A percentile compares a stretch with the other conserved stretches of the same genome.
Conservation (phyloP, 208 protist species). For the Leishmania guyanensis region DNA sequence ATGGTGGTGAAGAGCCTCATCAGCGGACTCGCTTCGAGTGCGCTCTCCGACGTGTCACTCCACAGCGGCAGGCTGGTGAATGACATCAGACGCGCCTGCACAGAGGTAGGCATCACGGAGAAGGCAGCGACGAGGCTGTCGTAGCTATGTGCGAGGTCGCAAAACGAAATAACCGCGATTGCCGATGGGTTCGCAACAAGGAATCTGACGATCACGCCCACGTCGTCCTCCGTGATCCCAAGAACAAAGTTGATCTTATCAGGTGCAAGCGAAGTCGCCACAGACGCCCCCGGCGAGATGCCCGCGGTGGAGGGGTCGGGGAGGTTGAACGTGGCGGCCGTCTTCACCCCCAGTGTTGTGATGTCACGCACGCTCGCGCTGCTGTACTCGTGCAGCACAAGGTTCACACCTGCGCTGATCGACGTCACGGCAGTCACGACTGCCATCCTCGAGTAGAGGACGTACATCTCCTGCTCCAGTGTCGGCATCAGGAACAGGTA, state of each 20-base stretch:
- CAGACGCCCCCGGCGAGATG: background rate
- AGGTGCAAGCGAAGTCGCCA: background rate
- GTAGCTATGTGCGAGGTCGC: slow-evolving; percentile 40
- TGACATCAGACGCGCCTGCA: slow-evolving; percentile 35
- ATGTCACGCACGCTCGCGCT: background rate
- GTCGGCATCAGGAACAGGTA: slow-evolving; percentile 31
- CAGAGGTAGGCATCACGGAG: background rate
- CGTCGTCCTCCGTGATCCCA: slow-evolving; percentile 15
- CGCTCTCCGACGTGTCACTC: slow-evolving; percentile 24
- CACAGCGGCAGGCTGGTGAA: slow-evolving; percentile 50
- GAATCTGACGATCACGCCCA: slow-evolving; percentile 18
- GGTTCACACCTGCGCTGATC: background rate
- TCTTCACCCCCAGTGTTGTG: background rate
- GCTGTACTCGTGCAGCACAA: background rate
- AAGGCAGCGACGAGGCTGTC: slow-evolving; percentile 19
- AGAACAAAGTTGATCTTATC: background rate
- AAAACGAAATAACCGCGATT: slow-evolving; percentile 33
- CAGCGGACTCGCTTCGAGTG: slow-evolving; percentile 3
- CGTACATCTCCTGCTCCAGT: slow-evolving; percentile 58
- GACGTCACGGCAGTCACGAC: background rate
- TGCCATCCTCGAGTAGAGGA: slow-evolving; percentile 10
- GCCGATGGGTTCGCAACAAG: slow-evolving; percentile 16
- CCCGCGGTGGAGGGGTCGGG: background rate
- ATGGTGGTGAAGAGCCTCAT: slow-evolving; percentile 23
- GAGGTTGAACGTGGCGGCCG: background rate